These are phyloP conservation scores for Kernera saxatilis DNA, from an alignment of 345 rosid genomes.

Conservation along the genomic window DNA sequence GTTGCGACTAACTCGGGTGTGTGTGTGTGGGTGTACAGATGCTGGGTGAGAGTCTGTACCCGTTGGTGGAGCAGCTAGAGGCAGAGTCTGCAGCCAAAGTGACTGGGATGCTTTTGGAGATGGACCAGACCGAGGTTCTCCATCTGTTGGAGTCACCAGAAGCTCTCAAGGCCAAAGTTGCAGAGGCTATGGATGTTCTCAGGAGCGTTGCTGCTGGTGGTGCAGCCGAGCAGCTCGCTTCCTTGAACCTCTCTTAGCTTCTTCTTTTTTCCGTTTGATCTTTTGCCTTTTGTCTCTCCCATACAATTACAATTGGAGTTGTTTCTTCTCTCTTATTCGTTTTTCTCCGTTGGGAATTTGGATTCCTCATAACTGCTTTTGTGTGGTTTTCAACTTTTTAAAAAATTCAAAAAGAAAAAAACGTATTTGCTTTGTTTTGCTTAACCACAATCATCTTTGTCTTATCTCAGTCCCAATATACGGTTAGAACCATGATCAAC, in stretches of 20 bases:
- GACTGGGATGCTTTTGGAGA: conserved; percentile 96
- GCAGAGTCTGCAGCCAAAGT: conserved; percentile 91
- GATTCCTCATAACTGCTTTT: conserved; percentile 5
- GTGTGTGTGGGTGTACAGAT: conserved; percentile 36
- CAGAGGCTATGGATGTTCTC: conserved; percentile 92
- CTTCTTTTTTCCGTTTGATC: not conserved
- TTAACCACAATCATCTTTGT: not conserved
- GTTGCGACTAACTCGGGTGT: not conserved
- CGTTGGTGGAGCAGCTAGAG: conserved; percentile 89
- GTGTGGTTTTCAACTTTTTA: not conserved
- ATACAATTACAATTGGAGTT: conserved; percentile 3
- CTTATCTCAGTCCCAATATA: not conserved
- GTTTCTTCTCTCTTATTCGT: not conserved
- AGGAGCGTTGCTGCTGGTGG: conserved; percentile 69
- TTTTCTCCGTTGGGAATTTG: conserved; percentile 5
- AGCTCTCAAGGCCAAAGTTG: conserved; percentile 84
- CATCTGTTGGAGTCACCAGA: conserved; percentile 96
- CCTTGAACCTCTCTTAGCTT: conserved; percentile 50
- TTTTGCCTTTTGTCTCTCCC: not conserved
- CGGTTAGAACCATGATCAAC: not conserved
- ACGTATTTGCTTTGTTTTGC: not conserved
- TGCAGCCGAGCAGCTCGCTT: conserved; percentile 67
- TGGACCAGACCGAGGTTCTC: conserved; percentile 94
- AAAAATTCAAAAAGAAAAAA: not conserved
- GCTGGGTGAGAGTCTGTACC: conserved; percentile 95